These are phyloP conservation scores for Aschersonia sp. DNA, from an alignment of 2,329 filamentous ascomycete genomes.

Conservation along the genomic window DNA sequence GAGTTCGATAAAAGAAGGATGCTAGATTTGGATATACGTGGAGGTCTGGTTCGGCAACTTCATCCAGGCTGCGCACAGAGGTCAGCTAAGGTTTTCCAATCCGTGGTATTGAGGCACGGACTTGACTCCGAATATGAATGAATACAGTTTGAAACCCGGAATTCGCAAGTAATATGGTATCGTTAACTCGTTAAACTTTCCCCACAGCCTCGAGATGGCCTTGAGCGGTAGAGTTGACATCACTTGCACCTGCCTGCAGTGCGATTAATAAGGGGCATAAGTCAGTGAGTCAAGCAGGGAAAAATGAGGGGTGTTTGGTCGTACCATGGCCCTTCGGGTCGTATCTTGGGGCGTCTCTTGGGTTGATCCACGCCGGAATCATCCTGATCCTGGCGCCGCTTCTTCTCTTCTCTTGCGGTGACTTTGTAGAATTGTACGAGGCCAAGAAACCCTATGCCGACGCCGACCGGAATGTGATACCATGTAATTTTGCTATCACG, in stretches of 20 bases:
- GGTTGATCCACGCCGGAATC: slow-evolving; percentile 21
- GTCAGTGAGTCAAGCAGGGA: background rate
- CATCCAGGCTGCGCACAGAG: slow-evolving; percentile 46
- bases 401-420: slow-evolving; percentile 38
- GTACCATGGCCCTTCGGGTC: slow-evolving; percentile 74
- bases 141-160: slow-evolving; percentile 84
- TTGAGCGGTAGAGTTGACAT: slow-evolving; percentile 90
- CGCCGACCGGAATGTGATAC: slow-evolving; percentile 78
- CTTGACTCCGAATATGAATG: slow-evolving; percentile 83
- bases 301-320: slow-evolving; percentile 1
- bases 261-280: background rate
- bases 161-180: slow-evolving; percentile 80
- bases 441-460: slow-evolving; percentile 75
- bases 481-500: slow-evolving; percentile 54
- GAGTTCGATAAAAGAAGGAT: slow-evolving; percentile 88
- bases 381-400: slow-evolving; percentile 27
- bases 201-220: slow-evolving; percentile 79
- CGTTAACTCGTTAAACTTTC: slow-evolving; percentile 75
- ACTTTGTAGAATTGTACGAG: slow-evolving; percentile 74
- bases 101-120: slow-evolving; percentile 12
- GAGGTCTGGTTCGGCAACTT: slow-evolving; percentile 78
- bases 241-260: slow-evolving; percentile 64
- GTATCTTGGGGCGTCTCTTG: slow-evolving; percentile 45
- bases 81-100: slow-evolving; percentile 7
- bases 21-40: slow-evolving; percentile 85